A percentile compares a stretch with the other conserved stretches of the same genome.
Evolutionary conservation across 768 basidiomycete genomes (phyloP).

Genomic region (Pilatotrama ljubarskyi): DNA sequence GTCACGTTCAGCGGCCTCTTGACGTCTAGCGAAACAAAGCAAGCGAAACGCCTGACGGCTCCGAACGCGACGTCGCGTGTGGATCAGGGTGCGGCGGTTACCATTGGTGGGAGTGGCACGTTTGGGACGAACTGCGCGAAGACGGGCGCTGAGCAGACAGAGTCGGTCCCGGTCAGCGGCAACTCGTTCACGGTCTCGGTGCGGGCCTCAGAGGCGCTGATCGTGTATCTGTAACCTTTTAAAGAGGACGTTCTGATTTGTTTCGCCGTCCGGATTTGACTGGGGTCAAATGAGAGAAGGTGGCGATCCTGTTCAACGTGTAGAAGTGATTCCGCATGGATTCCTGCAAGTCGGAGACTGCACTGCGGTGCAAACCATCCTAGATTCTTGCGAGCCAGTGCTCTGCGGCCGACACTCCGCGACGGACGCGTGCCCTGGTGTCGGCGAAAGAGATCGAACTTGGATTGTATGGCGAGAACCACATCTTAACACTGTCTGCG

Average conservation of each 20-base stretch:
- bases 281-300: neutral
- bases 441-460: too few species aligned
- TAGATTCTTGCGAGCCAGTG: too few species aligned
- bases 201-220: constrained; percentile 39
- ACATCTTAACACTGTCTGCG: too few species aligned
- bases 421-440: too few species aligned
- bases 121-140: constrained; percentile 31
- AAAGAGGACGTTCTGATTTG: too few species aligned
- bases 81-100: constrained; percentile 35
- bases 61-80: constrained; percentile 35
- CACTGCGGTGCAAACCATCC: too few species aligned
- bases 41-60: constrained; percentile 37
- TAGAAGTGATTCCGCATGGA: too few species aligned
- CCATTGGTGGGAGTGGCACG: constrained; percentile 37
- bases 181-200: constrained; percentile 31
- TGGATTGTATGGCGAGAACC: too few species aligned
- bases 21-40: constrained; percentile 22
- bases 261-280: too few species aligned
- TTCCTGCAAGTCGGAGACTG: too few species aligned
- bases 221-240: constrained; percentile 36
- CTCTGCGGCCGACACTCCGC: too few species aligned
- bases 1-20: constrained; percentile 33
- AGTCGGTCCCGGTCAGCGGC: constrained; percentile 28
- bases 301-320: too few species aligned
- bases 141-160: constrained; percentile 30